Evolutionary conservation across 2,329 filamentous ascomycete genomes (phyloP), one percentile per base, ranked within the genome.

Genomic region (Talaromyces albobiverticillius): DNA sequence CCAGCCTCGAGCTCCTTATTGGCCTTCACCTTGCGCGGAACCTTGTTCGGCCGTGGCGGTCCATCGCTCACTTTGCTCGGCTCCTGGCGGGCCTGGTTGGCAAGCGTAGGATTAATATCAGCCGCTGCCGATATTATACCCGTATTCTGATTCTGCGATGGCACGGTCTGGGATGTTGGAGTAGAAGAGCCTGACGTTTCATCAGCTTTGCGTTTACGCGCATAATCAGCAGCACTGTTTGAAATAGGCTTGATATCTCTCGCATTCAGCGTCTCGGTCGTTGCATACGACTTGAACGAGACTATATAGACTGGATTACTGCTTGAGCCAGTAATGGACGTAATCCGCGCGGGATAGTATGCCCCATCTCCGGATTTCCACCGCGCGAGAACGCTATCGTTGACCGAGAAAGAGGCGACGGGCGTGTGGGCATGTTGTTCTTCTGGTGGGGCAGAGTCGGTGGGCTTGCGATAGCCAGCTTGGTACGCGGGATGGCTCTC

Each of bases 341-440:
- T 93, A 71, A 99, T 95, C 65, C 90, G 87, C 40, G 92, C 94
- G 43, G 90, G 87, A 75, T 97, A 97, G 75, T 92, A 96, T 22
- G 83, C 82, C 66, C 89, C 90, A 72, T 99, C 94, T 52, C 90
- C 91, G 9, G 90, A 88, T 45, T 88, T 77, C 90, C 92, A 99
- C 73, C 93, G 92, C 45, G 93, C 94, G 71, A 94, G 80, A 51
- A 96, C 89, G 29, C 80, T 88, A 66, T 99, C 94, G 68, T 96
- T 96, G 60, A 96, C 89, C 54, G 88, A 83, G 74, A 92, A 96
- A 9, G 79, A 80, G 2, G 80, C 77, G 0, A 80, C 75, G 2
- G 73, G 71, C 29, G 81, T 74, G 26, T 72, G 58, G 18, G 80
- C 77, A n/a, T n/a, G n/a, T n/a, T n/a, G n/a, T 60, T 87, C 82